Conservation (phyloP, 1,284 basidiomycete genomes). For the Apiotrichum siamense region DNA sequence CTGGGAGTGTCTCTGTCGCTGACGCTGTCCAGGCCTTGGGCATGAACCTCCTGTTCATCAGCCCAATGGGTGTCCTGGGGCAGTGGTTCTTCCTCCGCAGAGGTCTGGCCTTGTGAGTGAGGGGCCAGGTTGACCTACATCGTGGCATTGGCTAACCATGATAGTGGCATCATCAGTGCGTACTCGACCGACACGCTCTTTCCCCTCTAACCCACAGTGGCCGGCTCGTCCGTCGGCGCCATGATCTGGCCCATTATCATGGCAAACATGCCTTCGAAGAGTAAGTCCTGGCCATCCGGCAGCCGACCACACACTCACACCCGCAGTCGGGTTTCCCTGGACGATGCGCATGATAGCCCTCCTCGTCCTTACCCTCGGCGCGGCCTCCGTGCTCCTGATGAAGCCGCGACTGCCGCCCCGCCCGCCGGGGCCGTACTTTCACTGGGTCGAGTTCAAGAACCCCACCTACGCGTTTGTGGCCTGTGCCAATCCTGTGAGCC, state of each 20-base stretch:
- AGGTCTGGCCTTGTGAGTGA: constrained; percentile 30
- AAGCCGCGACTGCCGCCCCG: constrained; percentile 23
- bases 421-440: constrained; percentile 20
- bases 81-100: constrained; percentile 32
- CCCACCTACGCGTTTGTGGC: constrained; percentile 19
- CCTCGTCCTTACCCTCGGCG: constrained; percentile 13
- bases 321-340: constrained; percentile 33
- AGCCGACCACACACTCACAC: not conserved
- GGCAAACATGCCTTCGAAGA: constrained; percentile 26
- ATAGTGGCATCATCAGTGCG: constrained; percentile 18
- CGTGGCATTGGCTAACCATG: not conserved
- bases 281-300: constrained; percentile 12
- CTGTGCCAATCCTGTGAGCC: not conserved
- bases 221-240: constrained; percentile 29
- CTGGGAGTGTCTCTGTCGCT: no score
- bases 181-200: no score
- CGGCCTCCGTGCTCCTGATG: constrained; percentile 21
- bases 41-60: constrained; percentile 31
- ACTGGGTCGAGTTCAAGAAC: constrained; percentile 23
- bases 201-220: no score
- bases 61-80: constrained; percentile 26
- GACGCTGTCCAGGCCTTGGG: no score
- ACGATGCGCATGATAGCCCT: constrained; percentile 29
- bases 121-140: no score
- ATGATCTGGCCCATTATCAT: constrained; percentile 32